phyloP scores from a whole-genome alignment of 2,329 filamentous ascomycete species.

The Periconia sp. region DNA sequence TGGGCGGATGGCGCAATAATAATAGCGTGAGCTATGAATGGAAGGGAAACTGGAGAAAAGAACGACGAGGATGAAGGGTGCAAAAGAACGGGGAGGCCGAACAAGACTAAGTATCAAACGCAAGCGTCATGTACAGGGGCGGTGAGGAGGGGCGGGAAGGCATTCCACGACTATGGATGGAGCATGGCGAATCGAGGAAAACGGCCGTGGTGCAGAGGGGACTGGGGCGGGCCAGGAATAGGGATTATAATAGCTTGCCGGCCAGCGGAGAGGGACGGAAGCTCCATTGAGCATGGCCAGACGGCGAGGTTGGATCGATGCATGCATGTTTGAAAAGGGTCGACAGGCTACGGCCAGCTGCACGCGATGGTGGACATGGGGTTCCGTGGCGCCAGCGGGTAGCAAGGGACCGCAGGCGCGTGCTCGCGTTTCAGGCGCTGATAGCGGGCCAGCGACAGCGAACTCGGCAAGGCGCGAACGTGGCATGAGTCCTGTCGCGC shows the following conservation, averaged over 20 bases:
- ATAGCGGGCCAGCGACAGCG: conserved; percentile 6
- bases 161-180: conserved; percentile 19
- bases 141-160: conserved; percentile 19
- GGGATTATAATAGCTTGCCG: conserved; percentile 21
- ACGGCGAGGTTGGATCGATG: conserved; percentile 18
- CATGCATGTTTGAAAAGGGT: conserved; percentile 24
- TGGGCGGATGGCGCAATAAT: conserved; percentile 11
- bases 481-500: conserved; percentile 3
- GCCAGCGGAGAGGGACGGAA: not conserved
- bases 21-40: conserved; percentile 3
- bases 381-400: conserved; percentile 10
- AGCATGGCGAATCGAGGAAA: conserved; percentile 30
- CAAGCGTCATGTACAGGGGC: conserved; percentile 23
- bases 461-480: conserved; percentile 4
- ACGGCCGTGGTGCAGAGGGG: conserved; percentile 13
- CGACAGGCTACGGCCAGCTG: conserved; percentile 18
- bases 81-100: conserved; percentile 23
- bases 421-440: conserved; percentile 27
- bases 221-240: conserved; percentile 15
- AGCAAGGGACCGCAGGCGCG: conserved; percentile 21
- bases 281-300: conserved; percentile 2
- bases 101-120: conserved; percentile 40
- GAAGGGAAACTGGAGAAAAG: too few relatives aligned
- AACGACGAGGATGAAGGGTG: conserved; percentile 13
- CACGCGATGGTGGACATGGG: conserved; percentile 17